These are phyloP conservation scores for Hibiscus tridactylites DNA, from an alignment of 345 rosid genomes.

Conservation along the genomic window DNA sequence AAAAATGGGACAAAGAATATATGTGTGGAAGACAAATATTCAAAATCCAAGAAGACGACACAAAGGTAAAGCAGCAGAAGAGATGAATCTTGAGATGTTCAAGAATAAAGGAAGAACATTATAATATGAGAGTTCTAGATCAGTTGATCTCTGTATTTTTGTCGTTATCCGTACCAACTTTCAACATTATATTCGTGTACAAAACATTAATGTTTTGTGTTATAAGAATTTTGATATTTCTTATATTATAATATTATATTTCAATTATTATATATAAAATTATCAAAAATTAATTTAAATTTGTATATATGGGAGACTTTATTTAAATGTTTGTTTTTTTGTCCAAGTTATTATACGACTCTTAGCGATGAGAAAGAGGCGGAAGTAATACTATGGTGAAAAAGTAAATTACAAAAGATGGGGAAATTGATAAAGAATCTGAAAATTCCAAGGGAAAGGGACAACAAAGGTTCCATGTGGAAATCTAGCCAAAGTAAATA, in stretches of 20 bases:
- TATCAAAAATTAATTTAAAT: too few species aligned
- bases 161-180: not conserved
- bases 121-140: not conserved
- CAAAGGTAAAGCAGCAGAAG: conserved; percentile 33
- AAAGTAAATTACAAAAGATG: too few species aligned
- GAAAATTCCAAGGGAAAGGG: conserved; percentile 1
- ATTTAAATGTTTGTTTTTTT: too few species aligned
- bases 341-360: too few species aligned
- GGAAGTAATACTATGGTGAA: not conserved
- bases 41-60: conserved; percentile 44
- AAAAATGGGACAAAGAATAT: conserved; percentile 8
- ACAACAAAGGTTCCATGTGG: not conserved
- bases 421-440: not conserved
- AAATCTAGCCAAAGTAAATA: too few species aligned
- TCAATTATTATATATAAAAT: too few species aligned
- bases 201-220: too few species aligned
- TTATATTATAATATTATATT: too few species aligned
- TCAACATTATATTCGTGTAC: too few species aligned
- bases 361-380: conserved; percentile 4
- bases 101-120: conserved; percentile 23
- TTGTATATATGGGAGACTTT: too few species aligned
- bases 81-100: conserved; percentile 67
- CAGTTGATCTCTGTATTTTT: not conserved
- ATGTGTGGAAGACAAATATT: conserved; percentile 11
- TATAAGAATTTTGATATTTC: too few species aligned